Conservation (phyloP, 495 filamentous ascomycete genomes). For the Tetracladium setigerum region DNA sequence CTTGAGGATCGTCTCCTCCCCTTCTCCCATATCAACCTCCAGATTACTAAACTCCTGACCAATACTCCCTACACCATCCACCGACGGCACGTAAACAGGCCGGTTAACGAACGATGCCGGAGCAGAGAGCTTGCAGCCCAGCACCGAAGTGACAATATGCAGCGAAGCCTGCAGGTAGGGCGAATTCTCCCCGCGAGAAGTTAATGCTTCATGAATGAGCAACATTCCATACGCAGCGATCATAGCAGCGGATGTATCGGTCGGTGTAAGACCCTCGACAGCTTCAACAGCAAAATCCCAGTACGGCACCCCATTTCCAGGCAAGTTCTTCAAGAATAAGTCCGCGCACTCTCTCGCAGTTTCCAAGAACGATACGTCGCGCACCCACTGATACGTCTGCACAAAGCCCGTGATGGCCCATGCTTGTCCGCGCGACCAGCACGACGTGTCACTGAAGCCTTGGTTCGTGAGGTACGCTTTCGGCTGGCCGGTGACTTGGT, state of each 20-base stretch:
- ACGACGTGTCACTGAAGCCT: slow-evolving; percentile 27
- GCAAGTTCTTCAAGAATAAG: slow-evolving; percentile 26
- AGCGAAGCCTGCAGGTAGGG: slow-evolving; percentile 23
- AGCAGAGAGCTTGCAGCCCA: slow-evolving; percentile 15
- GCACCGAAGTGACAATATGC: slow-evolving; percentile 23
- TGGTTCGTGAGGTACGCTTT: slow-evolving; percentile 28
- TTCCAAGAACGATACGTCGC: slow-evolving; percentile 23
- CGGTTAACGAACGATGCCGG: slow-evolving; percentile 3
- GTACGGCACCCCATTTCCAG: slow-evolving; percentile 22
- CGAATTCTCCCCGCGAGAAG: slow-evolving; percentile 11
- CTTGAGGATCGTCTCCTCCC: slow-evolving; percentile 14
- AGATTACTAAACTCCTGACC: neutral
- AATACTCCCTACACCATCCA: neutral
- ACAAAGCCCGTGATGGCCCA: slow-evolving; percentile 34
- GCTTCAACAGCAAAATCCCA: slow-evolving; percentile 31
- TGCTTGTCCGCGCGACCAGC: slow-evolving; percentile 33
- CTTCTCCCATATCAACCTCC: slow-evolving; percentile 1
- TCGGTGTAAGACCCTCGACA: neutral
- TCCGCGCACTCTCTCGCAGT: slow-evolving; percentile 23
- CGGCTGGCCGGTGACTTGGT: slow-evolving; percentile 18
- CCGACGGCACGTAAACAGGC: slow-evolving; percentile 5
- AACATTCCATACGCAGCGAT: slow-evolving; percentile 30
- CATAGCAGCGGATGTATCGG: slow-evolving; percentile 28
- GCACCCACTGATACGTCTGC: slow-evolving; percentile 31
- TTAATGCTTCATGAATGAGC: slow-evolving; percentile 22